Evolutionary conservation across 176 grass and related monocot species (phyloP).

Genomic region (Hordeum marinum): DNA sequence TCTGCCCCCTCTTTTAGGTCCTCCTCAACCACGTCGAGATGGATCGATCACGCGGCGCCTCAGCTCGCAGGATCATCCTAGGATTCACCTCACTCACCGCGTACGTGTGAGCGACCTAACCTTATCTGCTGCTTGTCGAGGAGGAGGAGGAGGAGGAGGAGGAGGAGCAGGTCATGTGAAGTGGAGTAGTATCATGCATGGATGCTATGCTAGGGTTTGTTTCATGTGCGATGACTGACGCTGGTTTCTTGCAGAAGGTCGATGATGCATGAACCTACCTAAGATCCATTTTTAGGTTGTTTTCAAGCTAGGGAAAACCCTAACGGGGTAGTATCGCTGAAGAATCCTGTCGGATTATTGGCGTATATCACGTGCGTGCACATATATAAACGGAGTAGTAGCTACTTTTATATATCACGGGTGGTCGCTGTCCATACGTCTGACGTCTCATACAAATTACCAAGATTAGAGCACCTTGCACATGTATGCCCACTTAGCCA

Average conservation of each 20-base stretch:
- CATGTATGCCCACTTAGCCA: not conserved
- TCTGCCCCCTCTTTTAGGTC: conserved; percentile 25
- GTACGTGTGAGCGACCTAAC: conserved; percentile 42
- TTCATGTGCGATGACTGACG: not conserved
- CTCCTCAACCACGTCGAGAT: not conserved
- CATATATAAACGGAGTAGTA: not conserved
- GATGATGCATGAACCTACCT: not conserved
- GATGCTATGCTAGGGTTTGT: not conserved
- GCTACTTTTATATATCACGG: not conserved
- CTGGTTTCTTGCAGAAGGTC: not conserved
- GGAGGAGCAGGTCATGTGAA: not conserved
- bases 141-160: not conserved
- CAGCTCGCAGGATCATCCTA: conserved; percentile 7
- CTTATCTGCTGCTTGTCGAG: not conserved
- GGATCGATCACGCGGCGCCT: not conserved
- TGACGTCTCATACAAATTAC: not conserved
- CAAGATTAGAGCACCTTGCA: not conserved
- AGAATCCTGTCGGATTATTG: conserved; percentile 24
- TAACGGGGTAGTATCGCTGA: not conserved
- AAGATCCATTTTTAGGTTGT: not conserved
- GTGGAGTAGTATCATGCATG: not conserved
- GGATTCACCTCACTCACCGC: conserved; percentile 1
- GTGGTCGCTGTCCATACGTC: not conserved
- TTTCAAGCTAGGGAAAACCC: not conserved
- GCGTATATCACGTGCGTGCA: not conserved